phyloP scores from a whole-genome alignment of 805 yeast genomes.

The Lipomyces chichibuensis region DNA sequence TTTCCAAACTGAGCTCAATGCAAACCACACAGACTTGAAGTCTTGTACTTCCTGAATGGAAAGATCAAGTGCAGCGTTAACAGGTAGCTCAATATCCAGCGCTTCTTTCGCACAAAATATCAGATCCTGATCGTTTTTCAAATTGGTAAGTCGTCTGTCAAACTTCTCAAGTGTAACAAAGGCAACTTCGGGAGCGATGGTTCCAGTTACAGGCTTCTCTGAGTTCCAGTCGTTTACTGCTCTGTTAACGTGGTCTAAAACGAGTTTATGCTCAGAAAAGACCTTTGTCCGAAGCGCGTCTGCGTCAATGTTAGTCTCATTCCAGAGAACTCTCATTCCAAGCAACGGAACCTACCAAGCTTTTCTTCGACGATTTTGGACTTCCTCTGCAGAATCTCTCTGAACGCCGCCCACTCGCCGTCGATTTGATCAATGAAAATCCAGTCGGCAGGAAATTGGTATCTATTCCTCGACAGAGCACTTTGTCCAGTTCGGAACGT shows the following conservation, averaged over 20 bases:
- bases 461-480: slow-evolving; percentile 50
- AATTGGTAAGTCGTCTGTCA: slow-evolving; percentile 35
- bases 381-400: slow-evolving; percentile 47
- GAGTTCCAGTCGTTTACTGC: slow-evolving; percentile 32
- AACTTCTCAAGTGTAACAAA: slow-evolving; percentile 39
- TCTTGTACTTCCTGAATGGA: slow-evolving; percentile 57
- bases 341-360: slow-evolving; percentile 39
- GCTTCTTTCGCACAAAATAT: slow-evolving; percentile 45
- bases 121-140: slow-evolving; percentile 31
- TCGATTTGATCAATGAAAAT: slow-evolving; percentile 65
- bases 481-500: slow-evolving; percentile 48
- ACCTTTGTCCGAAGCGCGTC: slow-evolving; percentile 25
- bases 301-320: slow-evolving; percentile 8
- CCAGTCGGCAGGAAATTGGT: slow-evolving; percentile 58
- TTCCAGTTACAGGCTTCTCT: slow-evolving; percentile 42
- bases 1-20: slow-evolving; percentile 57
- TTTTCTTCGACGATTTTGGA: slow-evolving; percentile 49
- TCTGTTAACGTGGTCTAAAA: slow-evolving; percentile 16
- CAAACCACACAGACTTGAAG: slow-evolving; percentile 64
- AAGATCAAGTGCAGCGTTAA: slow-evolving; percentile 42
- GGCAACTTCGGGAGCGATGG: slow-evolving; percentile 40
- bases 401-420: slow-evolving; percentile 51
- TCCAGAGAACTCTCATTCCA: too few relatives aligned
- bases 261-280: slow-evolving; percentile 24
- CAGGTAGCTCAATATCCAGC: slow-evolving; percentile 44